Evolutionary conservation across 192 early-diverging fungal genomes (phyloP).

Genomic region (Chytriomyces hyalinus): DNA sequence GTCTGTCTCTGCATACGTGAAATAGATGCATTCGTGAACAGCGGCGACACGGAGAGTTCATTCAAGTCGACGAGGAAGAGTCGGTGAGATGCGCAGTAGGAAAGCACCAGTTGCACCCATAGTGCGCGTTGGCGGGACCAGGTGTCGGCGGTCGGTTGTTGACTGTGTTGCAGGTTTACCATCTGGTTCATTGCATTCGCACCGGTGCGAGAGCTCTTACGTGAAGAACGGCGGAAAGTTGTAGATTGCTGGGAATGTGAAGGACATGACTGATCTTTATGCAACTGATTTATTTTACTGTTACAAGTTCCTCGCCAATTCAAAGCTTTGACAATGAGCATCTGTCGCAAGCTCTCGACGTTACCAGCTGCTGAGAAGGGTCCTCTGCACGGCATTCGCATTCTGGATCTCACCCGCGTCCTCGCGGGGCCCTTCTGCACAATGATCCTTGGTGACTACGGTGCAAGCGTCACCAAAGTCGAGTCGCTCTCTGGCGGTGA

Average conservation of each 20-base stretch:
- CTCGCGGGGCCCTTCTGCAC: conserved; percentile 60
- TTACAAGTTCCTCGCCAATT: neutral
- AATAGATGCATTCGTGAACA: conserved; percentile 76
- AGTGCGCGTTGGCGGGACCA: conserved; percentile 81
- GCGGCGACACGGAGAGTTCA: conserved; percentile 53
- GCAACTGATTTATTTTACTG: no score
- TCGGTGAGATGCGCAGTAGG: conserved; percentile 69
- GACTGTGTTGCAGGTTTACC: conserved; percentile 6
- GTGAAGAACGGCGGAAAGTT: conserved; percentile 93
- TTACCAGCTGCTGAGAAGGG: conserved; percentile 10
- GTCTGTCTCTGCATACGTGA: conserved; percentile 51
- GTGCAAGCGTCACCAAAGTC: conserved; percentile 89
- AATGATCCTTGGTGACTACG: conserved; percentile 45
- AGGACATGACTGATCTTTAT: conserved; percentile 42
- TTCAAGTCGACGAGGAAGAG: conserved; percentile 69
- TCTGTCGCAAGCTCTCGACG: neutral
- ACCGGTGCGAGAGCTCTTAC: conserved; percentile 54
- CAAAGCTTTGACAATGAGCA: neutral
- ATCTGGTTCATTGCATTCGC: neutral
- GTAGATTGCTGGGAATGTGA: conserved; percentile 82
- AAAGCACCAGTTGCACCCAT: conserved; percentile 80
- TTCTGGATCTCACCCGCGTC: conserved; percentile 51
- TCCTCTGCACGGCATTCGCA: conserved; percentile 43
- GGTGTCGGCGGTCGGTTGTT: conserved; percentile 80
- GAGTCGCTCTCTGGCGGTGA: conserved; percentile 52